Percentiles rank a stretch among this genome's conserved stretches.
phyloP scores from a whole-genome alignment of 805 yeast species.

The Starmerella sp. region DNA sequence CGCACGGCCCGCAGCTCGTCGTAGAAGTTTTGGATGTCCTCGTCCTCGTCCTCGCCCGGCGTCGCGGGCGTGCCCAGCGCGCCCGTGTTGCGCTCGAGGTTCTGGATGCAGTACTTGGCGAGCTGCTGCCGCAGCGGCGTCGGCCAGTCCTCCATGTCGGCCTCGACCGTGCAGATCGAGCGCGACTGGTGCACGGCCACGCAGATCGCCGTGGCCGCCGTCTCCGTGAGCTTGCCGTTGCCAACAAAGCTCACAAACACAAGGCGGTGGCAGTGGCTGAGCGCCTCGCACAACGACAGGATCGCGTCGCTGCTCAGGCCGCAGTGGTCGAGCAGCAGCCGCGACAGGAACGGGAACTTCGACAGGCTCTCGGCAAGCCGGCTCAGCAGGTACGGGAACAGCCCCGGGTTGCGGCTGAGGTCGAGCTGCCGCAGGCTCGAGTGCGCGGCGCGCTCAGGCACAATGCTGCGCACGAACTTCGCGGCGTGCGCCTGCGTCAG shows the following conservation, averaged over 20 bases:
- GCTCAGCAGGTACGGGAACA: conserved; percentile 53
- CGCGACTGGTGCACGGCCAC: conserved; percentile 57
- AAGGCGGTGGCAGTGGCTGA: conserved; percentile 56
- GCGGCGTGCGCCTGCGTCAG: conserved; percentile 14
- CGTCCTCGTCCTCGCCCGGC: conserved; percentile 10
- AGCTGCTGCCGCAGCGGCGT: conserved; percentile 55
- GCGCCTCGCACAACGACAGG: conserved; percentile 49
- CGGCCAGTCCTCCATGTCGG: conserved; percentile 53
- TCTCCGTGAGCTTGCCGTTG: conserved; percentile 44
- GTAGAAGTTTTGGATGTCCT: conserved; percentile 16
- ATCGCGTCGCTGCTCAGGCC: conserved; percentile 46
- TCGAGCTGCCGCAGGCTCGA: conserved; percentile 63
- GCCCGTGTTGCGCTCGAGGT: conserved; percentile 40
- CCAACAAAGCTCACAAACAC: conserved; percentile 62
- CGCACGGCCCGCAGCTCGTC: conserved; percentile 17
- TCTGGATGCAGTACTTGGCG: conserved; percentile 70
- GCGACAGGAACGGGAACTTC: conserved; percentile 46
- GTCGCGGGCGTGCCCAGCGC: neutral
- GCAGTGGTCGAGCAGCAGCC: conserved; percentile 65
- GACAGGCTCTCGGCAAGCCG: conserved; percentile 57
- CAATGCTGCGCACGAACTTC: conserved; percentile 27
- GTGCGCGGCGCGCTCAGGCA: conserved; percentile 37
- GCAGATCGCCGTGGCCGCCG: conserved; percentile 54
- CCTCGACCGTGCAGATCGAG: conserved; percentile 55
- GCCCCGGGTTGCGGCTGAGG: conserved; percentile 52